Percentiles rank a stretch among this genome's conserved stretches.
These are phyloP conservation scores for Microcos paniculata DNA, from an alignment of 345 rosid species.

Conservation along the genomic window DNA sequence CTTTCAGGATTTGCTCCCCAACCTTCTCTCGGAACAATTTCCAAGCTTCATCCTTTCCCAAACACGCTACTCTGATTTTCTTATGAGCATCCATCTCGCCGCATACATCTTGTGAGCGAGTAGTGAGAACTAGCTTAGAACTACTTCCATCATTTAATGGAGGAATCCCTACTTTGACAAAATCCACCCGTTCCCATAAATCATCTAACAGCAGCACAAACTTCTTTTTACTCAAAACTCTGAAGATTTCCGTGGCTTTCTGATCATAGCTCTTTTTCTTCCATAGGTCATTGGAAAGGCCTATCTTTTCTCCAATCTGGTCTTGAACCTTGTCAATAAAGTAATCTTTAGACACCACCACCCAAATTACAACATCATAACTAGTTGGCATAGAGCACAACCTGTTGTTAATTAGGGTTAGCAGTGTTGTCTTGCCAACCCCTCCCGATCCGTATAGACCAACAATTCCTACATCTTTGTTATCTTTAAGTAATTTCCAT, in stretches of 20 bases:
- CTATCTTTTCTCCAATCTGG: background rate
- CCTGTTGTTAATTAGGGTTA: too few relatives aligned
- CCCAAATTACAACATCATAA: conserved; percentile 42
- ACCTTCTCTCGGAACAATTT: background rate
- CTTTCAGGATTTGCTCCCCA: background rate
- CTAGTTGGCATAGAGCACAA: conserved; percentile 9
- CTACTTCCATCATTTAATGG: conserved; percentile 25
- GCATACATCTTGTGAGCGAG: conserved; percentile 28
- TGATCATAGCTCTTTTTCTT: background rate
- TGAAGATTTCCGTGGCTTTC: conserved; percentile 1
- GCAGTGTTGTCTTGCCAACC: too few relatives aligned
- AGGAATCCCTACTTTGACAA: conserved; percentile 39
- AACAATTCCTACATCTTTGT: too few relatives aligned
- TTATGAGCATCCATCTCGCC: conserved; percentile 17
- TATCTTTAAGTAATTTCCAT: background rate
- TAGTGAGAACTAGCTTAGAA: conserved; percentile 16
- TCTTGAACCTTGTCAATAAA: background rate
- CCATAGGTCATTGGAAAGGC: background rate
- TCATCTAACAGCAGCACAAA: conserved; percentile 32
- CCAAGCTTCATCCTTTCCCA: background rate
- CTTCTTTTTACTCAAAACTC: background rate
- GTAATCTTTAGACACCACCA: conserved; percentile 28
- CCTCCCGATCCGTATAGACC: too few relatives aligned
- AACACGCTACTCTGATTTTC: conserved; percentile 4
- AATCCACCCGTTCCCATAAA: conserved; percentile 46